A percentile compares a stretch with the other conserved stretches of the same genome.
Evolutionary conservation across 805 yeast species (phyloP).

Genomic region (Candida anglica): DNA sequence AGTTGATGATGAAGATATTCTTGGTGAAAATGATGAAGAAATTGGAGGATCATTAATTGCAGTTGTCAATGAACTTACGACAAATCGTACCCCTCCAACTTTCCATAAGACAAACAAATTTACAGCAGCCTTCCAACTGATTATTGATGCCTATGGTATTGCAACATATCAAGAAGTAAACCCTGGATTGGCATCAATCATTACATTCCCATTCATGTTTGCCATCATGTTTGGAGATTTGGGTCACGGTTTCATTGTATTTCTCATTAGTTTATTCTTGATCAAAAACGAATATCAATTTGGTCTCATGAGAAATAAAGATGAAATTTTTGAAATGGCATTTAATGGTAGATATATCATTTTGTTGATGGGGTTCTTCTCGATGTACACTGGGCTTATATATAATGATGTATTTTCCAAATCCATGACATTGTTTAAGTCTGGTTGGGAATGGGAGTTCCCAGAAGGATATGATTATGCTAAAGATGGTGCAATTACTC

Average conservation of each 20-base stretch:
- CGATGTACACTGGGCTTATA: constrained; percentile 70
- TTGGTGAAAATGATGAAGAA: constrained; percentile 10
- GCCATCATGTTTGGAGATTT: constrained; percentile 83
- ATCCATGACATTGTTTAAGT: constrained; percentile 60
- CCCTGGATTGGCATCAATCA: constrained; percentile 70
- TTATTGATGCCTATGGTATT: constrained; percentile 74
- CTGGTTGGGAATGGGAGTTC: constrained; percentile 69
- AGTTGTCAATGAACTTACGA: constrained; percentile 55
- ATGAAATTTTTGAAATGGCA: constrained; percentile 77
- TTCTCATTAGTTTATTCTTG: constrained; percentile 50
- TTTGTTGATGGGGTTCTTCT: constrained; percentile 65
- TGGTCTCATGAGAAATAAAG: constrained; percentile 52
- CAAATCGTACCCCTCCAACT: constrained; percentile 69
- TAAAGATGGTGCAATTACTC: constrained; percentile 27
- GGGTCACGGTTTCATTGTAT: constrained; percentile 69
- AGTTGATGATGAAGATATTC: constrained; percentile 12
- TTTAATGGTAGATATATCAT: constrained; percentile 67
- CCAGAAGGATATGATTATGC: constrained; percentile 40
- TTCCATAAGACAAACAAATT: constrained; percentile 67
- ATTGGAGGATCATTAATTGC: constrained; percentile 26
- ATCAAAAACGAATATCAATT: constrained; percentile 53
- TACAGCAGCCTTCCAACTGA: constrained; percentile 64
- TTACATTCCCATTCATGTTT: constrained; percentile 78
- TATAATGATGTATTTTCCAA: constrained; percentile 72
- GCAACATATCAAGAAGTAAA: constrained; percentile 74